Conservation (phyloP, 768 basidiomycete genomes). For the Cyclocybe cylindracea region DNA sequence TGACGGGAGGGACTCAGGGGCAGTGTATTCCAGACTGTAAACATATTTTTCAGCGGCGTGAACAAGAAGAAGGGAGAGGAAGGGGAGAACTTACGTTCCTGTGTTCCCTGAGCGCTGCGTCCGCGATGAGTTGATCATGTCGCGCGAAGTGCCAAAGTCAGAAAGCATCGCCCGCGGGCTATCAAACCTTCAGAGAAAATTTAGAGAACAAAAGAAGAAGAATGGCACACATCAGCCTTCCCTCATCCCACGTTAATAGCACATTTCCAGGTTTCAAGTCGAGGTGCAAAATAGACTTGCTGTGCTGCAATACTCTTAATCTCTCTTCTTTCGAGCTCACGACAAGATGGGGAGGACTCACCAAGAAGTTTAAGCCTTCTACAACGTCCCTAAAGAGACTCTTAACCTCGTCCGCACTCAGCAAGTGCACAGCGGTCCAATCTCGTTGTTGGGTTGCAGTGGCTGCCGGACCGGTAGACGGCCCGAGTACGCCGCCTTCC, state of each 20-base stretch:
- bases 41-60: no score
- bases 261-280: conserved; percentile 96
- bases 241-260: conserved; percentile 89
- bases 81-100: conserved; percentile 74
- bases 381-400: conserved; percentile 84
- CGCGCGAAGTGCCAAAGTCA: conserved; percentile 93
- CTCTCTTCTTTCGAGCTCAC: conserved; percentile 1
- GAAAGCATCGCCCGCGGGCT: conserved; percentile 95
- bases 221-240: conserved; percentile 72
- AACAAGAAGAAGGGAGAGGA: not conserved
- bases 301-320: conserved; percentile 50
- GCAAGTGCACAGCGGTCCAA: conserved; percentile 79
- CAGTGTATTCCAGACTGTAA: conserved; percentile 77
- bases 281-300: conserved; percentile 84
- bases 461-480: conserved; percentile 1
- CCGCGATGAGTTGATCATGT: conserved; percentile 74
- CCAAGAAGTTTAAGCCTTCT: conserved; percentile 86
- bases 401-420: conserved; percentile 83
- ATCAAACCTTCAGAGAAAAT: not conserved
- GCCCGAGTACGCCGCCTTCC: conserved; percentile 25
- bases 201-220: not conserved
- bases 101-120: conserved; percentile 84
- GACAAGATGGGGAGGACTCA: conserved; percentile 33
- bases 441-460: conserved; percentile 13
- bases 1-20: conserved; percentile 83